Percentiles rank a stretch among this genome's conserved stretches.
These are phyloP conservation scores for Stagonosporopsis tanaceti DNA, from an alignment of 2,329 filamentous ascomycete genomes.

Conservation along the genomic window DNA sequence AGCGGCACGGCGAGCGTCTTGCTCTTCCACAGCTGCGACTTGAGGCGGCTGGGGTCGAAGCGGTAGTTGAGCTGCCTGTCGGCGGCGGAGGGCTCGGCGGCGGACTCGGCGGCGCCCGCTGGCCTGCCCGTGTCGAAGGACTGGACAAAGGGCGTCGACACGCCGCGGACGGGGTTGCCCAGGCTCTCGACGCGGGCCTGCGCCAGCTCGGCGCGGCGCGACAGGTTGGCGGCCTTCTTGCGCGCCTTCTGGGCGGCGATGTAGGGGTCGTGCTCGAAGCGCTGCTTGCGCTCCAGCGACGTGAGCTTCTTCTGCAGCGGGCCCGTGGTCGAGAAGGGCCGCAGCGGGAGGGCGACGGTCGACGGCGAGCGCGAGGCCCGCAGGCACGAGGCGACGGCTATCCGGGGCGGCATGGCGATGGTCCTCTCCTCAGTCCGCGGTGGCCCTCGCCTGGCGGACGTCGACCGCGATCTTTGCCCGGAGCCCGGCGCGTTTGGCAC, in stretches of 20 bases:
- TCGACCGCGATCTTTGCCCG: too few relatives aligned
- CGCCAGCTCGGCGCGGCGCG: conserved; percentile 74
- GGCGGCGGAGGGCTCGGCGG: conserved; percentile 36
- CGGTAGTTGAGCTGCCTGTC: conserved; percentile 75
- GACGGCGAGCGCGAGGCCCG: conserved; percentile 47
- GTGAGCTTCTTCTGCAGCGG: conserved; percentile 62
- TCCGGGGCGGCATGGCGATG: conserved; percentile 56
- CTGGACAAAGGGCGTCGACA: conserved; percentile 81
- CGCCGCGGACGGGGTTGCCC: conserved; percentile 82
- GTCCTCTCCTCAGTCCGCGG: neutral
- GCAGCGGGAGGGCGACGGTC: conserved; percentile 62
- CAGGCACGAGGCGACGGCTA: conserved; percentile 55
- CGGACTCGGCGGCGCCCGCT: conserved; percentile 28
- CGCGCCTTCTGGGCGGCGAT: conserved; percentile 80
- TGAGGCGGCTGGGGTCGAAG: conserved; percentile 72
- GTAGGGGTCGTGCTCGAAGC: conserved; percentile 80
- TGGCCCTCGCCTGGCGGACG: too few relatives aligned
- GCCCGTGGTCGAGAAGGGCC: conserved; percentile 68
- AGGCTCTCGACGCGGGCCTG: conserved; percentile 69
- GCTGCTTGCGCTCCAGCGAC: conserved; percentile 60
- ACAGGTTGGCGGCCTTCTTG: conserved; percentile 82
- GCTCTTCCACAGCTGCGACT: conserved; percentile 71
- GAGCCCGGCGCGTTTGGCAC: too few relatives aligned
- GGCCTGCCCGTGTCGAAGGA: conserved; percentile 73
- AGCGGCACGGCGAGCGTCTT: conserved; percentile 70